Base-by-base conservation (phyloP, 2,329 filamentous ascomycete genomes). In the Septoria petroselini region DNA sequence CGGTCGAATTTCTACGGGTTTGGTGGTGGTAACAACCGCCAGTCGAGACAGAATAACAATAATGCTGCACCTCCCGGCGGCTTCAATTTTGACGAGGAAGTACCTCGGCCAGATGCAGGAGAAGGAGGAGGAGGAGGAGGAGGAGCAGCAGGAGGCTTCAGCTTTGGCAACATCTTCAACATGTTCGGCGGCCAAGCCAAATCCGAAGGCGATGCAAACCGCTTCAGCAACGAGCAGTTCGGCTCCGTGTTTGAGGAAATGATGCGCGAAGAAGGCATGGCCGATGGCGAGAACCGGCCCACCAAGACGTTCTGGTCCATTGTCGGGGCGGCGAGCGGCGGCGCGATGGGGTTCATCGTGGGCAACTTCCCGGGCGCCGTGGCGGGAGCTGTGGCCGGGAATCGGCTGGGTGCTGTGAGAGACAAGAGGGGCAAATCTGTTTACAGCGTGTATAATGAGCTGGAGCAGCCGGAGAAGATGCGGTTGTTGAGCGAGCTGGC, bases 361-460 rank as follows among this genome's bases (percentile, higher is more conserved):
- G 93, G 85, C 21, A 97, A 97, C 67, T 82, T 96, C 41, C 88
- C 91, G 0, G 93, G 93, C 0, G 79, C 91, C 63, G 70, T 97
- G 30, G 91, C 91, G 0, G 93, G 93, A 2, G 89, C 88, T 2
- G 91, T 96, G 2, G 91, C 91, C 0, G 93, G 93, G 8, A 97
- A 96, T 71, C 74, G 91, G 43, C 72, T 97, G n/a, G 93, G 93
- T 1, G 88, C 88, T 5, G 81, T 98, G 15, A 78, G 93, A 49
- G 93, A 98, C 71, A 83, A 86, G 25, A 90, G 84, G 71, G 91
- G 91, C 17, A 97, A 96, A 83, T 95, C 88, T 65, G 93, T 98
- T 4, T 97, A 94, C 70, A 77, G 83, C 21, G 93, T 96, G 12
- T 97, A 91, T 68, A 83, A 88, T 76, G 87, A 95, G 62, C 74